Evolutionary conservation across 257 asterid genomes (phyloP).

Genomic region (Cordia subcordata): DNA sequence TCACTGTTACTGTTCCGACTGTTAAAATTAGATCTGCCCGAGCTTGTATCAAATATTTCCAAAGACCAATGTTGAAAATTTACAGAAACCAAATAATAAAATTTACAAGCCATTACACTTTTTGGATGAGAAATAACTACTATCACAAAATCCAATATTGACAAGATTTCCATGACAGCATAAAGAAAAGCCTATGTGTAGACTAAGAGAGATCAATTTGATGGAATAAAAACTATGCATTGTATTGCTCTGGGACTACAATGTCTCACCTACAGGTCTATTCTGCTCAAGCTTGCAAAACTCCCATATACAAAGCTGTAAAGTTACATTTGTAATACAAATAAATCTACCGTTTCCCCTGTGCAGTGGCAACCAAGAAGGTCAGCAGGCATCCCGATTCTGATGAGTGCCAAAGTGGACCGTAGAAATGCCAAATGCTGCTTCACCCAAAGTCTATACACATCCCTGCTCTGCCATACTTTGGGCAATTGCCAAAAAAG

Average conservation of each 20-base stretch:
- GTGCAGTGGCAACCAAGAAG: not conserved
- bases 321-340: not conserved
- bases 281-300: not conserved
- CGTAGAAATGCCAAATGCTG: not conserved
- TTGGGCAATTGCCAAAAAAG: conserved; percentile 76
- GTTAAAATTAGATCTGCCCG: too few species aligned
- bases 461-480: conserved; percentile 99
- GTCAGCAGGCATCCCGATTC: not conserved
- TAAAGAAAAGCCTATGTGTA: too few species aligned
- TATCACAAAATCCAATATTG: not conserved
- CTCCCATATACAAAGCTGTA: not conserved
- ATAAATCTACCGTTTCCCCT: not conserved
- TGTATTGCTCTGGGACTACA: not conserved
- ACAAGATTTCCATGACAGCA: too few species aligned
- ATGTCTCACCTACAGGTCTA: not conserved
- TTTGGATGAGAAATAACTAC: not conserved
- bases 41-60: too few species aligned
- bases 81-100: too few species aligned
- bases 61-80: too few species aligned
- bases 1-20: too few species aligned
- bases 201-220: not conserved
- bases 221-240: not conserved
- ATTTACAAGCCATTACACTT: too few species aligned
- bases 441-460: conserved; percentile 28
- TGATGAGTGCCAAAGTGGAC: not conserved